A percentile compares a stretch with the other conserved stretches of the same genome.
phyloP scores from a whole-genome alignment of 345 rosid species.

The Eucalyptus globulus region DNA sequence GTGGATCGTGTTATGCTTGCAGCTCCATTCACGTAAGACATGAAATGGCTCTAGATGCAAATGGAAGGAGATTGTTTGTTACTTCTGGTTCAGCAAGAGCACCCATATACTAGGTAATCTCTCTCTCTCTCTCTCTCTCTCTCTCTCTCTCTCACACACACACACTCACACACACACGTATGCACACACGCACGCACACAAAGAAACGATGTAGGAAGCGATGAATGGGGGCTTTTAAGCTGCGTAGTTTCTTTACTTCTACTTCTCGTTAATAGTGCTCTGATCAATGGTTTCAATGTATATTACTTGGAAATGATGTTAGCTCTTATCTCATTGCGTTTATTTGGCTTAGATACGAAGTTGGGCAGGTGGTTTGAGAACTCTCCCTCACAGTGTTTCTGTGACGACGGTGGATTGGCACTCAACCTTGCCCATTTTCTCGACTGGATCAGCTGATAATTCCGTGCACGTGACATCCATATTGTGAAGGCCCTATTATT shows the following conservation, averaged over 20 bases:
- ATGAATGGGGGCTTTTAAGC: not conserved
- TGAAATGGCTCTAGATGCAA: conserved; percentile 59
- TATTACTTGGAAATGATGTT: not conserved
- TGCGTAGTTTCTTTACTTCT: not conserved
- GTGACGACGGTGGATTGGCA: conserved; percentile 64
- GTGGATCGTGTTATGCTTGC: conserved; percentile 18
- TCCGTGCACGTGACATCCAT: conserved; percentile 51
- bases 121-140: not conserved
- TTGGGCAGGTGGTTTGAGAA: conserved; percentile 24
- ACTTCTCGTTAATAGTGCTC: not conserved
- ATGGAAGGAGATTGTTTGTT: conserved; percentile 31
- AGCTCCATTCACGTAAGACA: conserved; percentile 19
- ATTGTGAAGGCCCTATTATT: not conserved
- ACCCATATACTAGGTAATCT: conserved; percentile 42
- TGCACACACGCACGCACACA: not conserved
- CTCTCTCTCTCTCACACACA: not conserved
- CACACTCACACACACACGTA: not conserved
- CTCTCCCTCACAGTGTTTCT: conserved; percentile 50
- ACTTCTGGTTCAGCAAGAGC: conserved; percentile 49
- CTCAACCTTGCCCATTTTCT: conserved; percentile 53
- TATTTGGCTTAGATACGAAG: conserved; percentile 26
- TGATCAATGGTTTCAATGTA: not conserved
- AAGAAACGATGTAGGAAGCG: not conserved
- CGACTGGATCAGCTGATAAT: conserved; percentile 61
- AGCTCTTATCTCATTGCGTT: not conserved